phyloP scores from a whole-genome alignment of 345 rosid genomes.

The Eucalyptus grandis region DNA sequence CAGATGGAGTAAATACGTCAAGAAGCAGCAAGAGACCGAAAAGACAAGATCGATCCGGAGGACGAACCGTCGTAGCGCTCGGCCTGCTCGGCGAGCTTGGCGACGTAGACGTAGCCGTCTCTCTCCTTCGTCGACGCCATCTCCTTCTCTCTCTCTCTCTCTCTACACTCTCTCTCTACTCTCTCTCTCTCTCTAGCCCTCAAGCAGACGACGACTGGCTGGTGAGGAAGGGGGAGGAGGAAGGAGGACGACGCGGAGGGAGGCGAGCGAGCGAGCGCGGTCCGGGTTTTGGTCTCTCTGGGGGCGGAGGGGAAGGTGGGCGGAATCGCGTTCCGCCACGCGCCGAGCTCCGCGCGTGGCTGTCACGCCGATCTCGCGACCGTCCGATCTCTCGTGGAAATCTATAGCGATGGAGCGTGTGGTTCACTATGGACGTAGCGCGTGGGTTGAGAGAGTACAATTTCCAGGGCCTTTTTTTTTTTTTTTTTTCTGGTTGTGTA shows the following conservation, averaged over 20 bases:
- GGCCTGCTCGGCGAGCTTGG: conserved; percentile 54
- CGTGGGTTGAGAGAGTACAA: neutral
- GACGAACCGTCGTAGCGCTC: conserved; percentile 39
- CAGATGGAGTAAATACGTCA: neutral
- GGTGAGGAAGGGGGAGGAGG: neutral
- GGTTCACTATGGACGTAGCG: neutral
- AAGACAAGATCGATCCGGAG: neutral
- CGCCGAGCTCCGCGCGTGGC: neutral
- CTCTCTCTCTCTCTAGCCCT: neutral
- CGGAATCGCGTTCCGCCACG: neutral
- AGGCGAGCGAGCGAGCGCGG: neutral
- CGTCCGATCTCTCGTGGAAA: too few species aligned
- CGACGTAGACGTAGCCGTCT: conserved; percentile 30
- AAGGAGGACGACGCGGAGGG: neutral
- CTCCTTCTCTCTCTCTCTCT: neutral
- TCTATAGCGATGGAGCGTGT: neutral
- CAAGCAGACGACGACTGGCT: neutral
- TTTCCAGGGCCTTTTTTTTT: neutral
- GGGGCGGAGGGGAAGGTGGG: neutral
- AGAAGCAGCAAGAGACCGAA: neutral
- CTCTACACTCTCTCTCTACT: neutral
- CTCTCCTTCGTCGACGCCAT: conserved; percentile 28
- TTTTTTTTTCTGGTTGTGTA: neutral
- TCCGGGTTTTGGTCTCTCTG: neutral
- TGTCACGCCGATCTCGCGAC: rapidly evolving